Evolutionary conservation across 371 early-diverging fungal genomes (phyloP).

Genomic region (Rhizopus sp.): DNA sequence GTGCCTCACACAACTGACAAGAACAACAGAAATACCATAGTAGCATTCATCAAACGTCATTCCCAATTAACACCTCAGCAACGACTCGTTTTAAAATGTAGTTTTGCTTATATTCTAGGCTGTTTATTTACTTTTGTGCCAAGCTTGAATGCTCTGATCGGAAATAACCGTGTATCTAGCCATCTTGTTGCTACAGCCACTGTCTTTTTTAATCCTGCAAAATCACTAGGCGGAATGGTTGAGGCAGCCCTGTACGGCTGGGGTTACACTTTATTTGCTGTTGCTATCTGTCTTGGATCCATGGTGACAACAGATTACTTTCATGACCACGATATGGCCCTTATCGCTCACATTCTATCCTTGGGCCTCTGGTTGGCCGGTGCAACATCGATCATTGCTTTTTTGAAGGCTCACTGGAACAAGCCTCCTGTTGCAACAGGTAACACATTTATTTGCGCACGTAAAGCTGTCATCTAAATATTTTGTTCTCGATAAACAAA

Average conservation of each 20-base stretch:
- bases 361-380: conserved; percentile 60
- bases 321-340: conserved; percentile 41
- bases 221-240: conserved; percentile 66
- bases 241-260: conserved; percentile 66
- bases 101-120: conserved; percentile 58
- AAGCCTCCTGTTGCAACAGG: conserved; percentile 68
- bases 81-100: conserved; percentile 58
- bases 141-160: conserved; percentile 39
- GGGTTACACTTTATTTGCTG: conserved; percentile 55
- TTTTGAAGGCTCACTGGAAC: conserved; percentile 63
- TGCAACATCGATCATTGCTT: conserved; percentile 60
- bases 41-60: background rate
- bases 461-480: no score
- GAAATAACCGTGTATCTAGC: conserved; percentile 49
- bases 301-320: conserved; percentile 64
- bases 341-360: conserved; percentile 51
- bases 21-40: background rate
- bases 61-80: conserved; percentile 24
- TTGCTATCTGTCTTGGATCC: conserved; percentile 49
- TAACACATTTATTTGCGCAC: conserved; percentile 31
- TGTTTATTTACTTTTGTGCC: conserved; percentile 64
- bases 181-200: conserved; percentile 68
- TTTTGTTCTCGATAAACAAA: no score
- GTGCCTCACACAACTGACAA: background rate
- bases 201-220: conserved; percentile 73